These are phyloP conservation scores for Cryptosporidium parvum DNA, from an alignment of 169 alveolate genomes.

Conservation along the genomic window DNA sequence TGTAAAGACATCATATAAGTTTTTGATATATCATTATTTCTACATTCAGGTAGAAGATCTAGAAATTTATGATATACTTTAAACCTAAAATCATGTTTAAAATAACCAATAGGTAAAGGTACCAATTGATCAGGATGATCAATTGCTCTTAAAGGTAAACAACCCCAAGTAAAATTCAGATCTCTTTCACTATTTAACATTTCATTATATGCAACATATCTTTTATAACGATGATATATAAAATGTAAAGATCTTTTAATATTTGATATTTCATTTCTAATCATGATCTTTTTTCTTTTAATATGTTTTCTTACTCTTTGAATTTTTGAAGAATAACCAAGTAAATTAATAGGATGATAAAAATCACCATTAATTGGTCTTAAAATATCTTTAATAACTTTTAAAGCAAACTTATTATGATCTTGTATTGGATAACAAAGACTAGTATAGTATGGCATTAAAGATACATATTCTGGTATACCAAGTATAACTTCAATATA, in stretches of 20 bases:
- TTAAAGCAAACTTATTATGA: background rate
- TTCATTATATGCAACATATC: conserved; percentile 8
- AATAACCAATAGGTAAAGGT: conserved; percentile 91
- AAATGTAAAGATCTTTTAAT: conserved; percentile 20
- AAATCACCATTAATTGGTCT: conserved; percentile 46
- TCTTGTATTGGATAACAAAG: conserved; percentile 32
- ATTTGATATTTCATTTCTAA: background rate
- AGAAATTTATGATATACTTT: conserved; percentile 60
- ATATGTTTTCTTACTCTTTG: conserved; percentile 15
- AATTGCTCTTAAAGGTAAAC: conserved; percentile 89
- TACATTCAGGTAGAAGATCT: conserved; percentile 40
- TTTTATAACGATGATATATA: background rate
- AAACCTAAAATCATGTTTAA: conserved; percentile 51
- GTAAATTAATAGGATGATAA: conserved; percentile 55
- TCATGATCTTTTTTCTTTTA: background rate
- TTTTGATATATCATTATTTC: conserved; percentile 10
- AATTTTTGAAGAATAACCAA: conserved; percentile 16
- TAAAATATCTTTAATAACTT: background rate
- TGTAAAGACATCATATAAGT: conserved; percentile 30
- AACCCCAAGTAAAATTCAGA: conserved; percentile 89
- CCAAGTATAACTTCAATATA: conserved; percentile 45
- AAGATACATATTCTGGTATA: conserved; percentile 22
- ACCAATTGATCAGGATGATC: conserved; percentile 87
- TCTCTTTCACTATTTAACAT: conserved; percentile 76
- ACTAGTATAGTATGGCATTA: conserved; percentile 52